Evolutionary conservation across 495 filamentous ascomycete species (phyloP), one percentile per base, ranked within the genome.

Genomic region (Podospora pseudocomata): DNA sequence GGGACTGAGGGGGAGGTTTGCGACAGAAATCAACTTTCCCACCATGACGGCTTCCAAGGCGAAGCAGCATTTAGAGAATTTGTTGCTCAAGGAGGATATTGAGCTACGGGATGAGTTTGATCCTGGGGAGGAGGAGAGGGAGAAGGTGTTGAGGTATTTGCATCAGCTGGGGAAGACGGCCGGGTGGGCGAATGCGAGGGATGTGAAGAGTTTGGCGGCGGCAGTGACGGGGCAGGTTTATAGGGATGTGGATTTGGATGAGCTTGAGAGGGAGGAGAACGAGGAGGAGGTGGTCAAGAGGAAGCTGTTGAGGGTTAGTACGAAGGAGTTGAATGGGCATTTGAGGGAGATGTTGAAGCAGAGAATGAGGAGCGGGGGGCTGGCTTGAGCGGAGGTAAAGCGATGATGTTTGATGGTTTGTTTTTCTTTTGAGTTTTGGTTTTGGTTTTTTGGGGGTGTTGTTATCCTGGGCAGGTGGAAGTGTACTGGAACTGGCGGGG

Each of bases 1-100:
- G 0, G 85, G 85, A 2, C 71, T 88, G 6, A 79, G 79, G 1
- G 85, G 85, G 68, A 81, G 84, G 5, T 87, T 87, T 74, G 75
- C 84, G 0, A 83, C 85, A 16, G 77, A 79, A 28, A 66, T 88
- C 11, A 60, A 78, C 3, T 88, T 87, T 62, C 68, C 73, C 5
- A 6, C 23, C 19, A 65, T 65, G 64, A 59, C 53, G 15, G 20
- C 64, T 20, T 28, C 49, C 13, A n/a, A 54, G 26, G 26, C 54
- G 44, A 20, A 34, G 53, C 26, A 65, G 27, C 53, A 30, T 11
- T 15, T 65, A 55, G 49, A 58, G 49, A 57, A 65, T 20, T 18
- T 65, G 53, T 30, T 65, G 53, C 16, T 32, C 15, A 65, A 65
- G 64, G 64, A 65, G 32, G 64, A 65, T 58, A 58, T 65, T 13